Evolutionary conservation across 2,329 filamentous ascomycete genomes (phyloP).

Genomic region (Tolypocladium pustulatum): DNA sequence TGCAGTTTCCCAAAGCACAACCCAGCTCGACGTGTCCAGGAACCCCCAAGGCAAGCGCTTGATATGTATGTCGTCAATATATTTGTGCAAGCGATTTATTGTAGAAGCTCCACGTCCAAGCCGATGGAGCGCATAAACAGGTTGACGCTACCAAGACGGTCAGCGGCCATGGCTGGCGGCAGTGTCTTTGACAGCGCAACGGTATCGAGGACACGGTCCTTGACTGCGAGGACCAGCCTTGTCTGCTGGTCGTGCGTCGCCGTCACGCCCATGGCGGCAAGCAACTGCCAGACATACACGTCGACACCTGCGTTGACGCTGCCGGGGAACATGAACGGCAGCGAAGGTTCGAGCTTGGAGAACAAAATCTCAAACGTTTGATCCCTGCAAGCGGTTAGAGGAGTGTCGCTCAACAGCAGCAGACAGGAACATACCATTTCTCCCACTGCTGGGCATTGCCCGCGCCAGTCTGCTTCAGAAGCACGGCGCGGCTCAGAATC

Average conservation of each 20-base stretch:
- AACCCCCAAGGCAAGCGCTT: neutral
- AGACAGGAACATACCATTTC: slow-evolving; percentile 52
- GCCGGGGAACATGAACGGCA: slow-evolving; percentile 81
- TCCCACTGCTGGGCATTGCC: slow-evolving; percentile 65
- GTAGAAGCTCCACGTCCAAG: slow-evolving; percentile 76
- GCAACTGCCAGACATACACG: slow-evolving; percentile 95
- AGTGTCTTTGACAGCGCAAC: slow-evolving; percentile 82
- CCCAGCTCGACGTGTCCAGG: neutral
- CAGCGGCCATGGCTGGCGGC: slow-evolving; percentile 72
- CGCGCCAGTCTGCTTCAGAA: slow-evolving; percentile 72
- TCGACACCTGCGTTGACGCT: slow-evolving; percentile 87
- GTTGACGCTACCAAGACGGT: slow-evolving; percentile 85
- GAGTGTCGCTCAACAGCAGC: neutral
- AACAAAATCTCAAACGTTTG: slow-evolving; percentile 79
- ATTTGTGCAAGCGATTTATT: slow-evolving; percentile 15
- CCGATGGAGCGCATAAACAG: slow-evolving; percentile 98
- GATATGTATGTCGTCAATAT: neutral
- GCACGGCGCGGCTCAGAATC: slow-evolving; percentile 85
- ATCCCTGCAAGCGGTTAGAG: slow-evolving; percentile 42
- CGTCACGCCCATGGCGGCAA: slow-evolving; percentile 88
- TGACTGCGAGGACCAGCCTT: slow-evolving; percentile 85
- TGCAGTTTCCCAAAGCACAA: slow-evolving; percentile 4
- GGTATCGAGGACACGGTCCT: slow-evolving; percentile 96
- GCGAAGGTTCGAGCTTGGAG: slow-evolving; percentile 71
- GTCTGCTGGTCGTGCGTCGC: slow-evolving; percentile 93